Evolutionary conservation across 257 asterid species (phyloP), one percentile per base, ranked within the genome.

Genomic region (Orobanche coerulescens): DNA sequence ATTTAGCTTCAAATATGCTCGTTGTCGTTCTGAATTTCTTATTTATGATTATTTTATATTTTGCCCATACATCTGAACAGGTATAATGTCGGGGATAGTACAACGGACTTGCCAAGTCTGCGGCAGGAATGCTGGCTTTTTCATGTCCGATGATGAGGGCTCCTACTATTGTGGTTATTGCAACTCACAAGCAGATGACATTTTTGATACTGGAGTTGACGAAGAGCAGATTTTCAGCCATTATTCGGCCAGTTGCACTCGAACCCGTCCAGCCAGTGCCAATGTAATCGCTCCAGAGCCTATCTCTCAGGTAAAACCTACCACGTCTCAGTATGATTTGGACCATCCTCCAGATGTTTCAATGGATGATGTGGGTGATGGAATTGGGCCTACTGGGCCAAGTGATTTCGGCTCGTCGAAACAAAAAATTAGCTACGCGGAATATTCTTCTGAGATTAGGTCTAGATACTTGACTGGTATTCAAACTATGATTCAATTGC

Each of bases 401-500:
- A 70, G 57, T n/a, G 90, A 90, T 66, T 82, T 87, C 62, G 95
- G 83, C 19, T 62, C 83, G 6, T 26, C 62, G 31, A 68, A 39
- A 4, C 66, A 23, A 36, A 30, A 44, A 4, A 47, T 78, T 62
- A 74, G 67, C 53, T 79, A 73, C 26, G 85, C 75, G 5, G 91
- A 80, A 14, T 80, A 72, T 73, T 72, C 80, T 64, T 67, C 79
- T 5, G 80, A 61, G 62, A 76, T 85, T 46, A 82, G 90, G 70
- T 57, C 66, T 34, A 83, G 93, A 73, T 90, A 87, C 51, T 61
- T 81, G 72, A 54, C 22, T 22, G 97, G 96, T 15, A 43, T 87
- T 52, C 96, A 85, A 71, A 51, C 76, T 72, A 73, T 91, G 90
- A 75, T 91, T 61, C 95, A 91, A 71, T 52, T 82, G 77, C 98